These are phyloP conservation scores for Hyphodiscus sp. DNA, from an alignment of 2,329 filamentous ascomycete species.

Conservation along the genomic window DNA sequence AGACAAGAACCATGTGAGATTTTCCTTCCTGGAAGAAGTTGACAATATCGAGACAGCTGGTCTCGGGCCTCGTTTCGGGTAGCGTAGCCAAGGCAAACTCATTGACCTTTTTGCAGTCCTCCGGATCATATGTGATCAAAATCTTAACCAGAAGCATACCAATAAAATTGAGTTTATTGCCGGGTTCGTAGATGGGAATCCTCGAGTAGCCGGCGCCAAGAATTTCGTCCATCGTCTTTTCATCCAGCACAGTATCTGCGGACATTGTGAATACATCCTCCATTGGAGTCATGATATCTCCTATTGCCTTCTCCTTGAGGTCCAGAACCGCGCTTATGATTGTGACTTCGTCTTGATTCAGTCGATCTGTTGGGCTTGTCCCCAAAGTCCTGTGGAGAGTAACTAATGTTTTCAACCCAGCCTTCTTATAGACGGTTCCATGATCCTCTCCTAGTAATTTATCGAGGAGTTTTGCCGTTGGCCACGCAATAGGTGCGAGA, in stretches of 20 bases:
- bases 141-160: conserved; percentile 99
- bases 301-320: conserved; percentile 91
- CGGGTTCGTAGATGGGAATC: conserved; percentile 86
- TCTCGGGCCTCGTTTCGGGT: conserved; percentile 90
- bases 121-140: conserved; percentile 95
- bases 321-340: conserved; percentile 97
- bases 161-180: conserved; percentile 81
- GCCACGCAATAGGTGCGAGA: conserved; percentile 84
- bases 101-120: conserved; percentile 78
- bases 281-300: conserved; percentile 98
- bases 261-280: conserved; percentile 94
- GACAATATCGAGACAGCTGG: conserved; percentile 95
- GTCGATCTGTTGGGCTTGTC: conserved; percentile 70
- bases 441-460: conserved; percentile 90
- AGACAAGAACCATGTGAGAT: conserved; percentile 96
- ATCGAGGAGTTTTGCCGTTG: conserved; percentile 91
- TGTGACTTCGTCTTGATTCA: conserved; percentile 96
- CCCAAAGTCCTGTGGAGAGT: conserved; percentile 90
- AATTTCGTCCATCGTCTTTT: conserved; percentile 90
- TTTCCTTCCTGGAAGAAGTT: conserved; percentile 99
- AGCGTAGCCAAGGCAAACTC: conserved; percentile 92
- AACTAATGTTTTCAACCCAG: conserved; percentile 90
- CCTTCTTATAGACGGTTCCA: conserved; percentile 96
- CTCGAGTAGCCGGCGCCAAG: conserved; percentile 90
- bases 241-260: conserved; percentile 88